Base-by-base conservation (phyloP, 768 basidiomycete genomes). In the Lactarius vividus region DNA sequence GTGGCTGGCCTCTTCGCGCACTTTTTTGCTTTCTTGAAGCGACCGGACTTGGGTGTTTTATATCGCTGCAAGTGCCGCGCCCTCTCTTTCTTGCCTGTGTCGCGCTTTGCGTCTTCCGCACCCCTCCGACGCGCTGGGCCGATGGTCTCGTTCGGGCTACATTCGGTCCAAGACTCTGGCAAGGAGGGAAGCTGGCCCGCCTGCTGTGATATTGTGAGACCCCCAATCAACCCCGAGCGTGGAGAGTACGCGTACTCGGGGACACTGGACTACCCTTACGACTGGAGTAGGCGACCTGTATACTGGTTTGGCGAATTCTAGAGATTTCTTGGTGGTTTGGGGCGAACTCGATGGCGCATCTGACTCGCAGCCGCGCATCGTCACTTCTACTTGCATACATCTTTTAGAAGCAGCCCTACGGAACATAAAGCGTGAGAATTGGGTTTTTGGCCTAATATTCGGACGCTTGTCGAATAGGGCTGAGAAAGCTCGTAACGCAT, bases 141-240 rank as follows among this genome's bases (percentile, higher is more conserved):
- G 13, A 26, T 52, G 1, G n/a, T 26, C 49, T 23, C 13, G 10
- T 52, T 52, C 23, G 11, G 23, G 49, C 49, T 26, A 26, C 13
- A 52, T n/a, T 10, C 13, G 49, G 49, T 15, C 28, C 26, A 13
- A 7, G 52, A 53, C 13, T 13, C 26, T 28, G 2, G 6, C 16
- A 16, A 53, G 18, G 52, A 29, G 28, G 52, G 52, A n/a, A 10
- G n/a, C 10, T 52, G 49, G 15, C n/a, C 15, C 13, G 49, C 49
- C 49, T 52, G n/a, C 49, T 52, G 49, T n/a, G 49, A 52, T 52
- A 52, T 26, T 52, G 23, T 52, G 49, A 52, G 49, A 26, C n/a
- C n/a, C 26, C 16, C 23, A 15, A 29, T 18, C 13, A 29, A 53
- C 28, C 16, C 16, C 16, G 11, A 23, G 52, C 3, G 52, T 53